Conservation (phyloP, 1,139 yeast species). For the Candida sp. region DNA sequence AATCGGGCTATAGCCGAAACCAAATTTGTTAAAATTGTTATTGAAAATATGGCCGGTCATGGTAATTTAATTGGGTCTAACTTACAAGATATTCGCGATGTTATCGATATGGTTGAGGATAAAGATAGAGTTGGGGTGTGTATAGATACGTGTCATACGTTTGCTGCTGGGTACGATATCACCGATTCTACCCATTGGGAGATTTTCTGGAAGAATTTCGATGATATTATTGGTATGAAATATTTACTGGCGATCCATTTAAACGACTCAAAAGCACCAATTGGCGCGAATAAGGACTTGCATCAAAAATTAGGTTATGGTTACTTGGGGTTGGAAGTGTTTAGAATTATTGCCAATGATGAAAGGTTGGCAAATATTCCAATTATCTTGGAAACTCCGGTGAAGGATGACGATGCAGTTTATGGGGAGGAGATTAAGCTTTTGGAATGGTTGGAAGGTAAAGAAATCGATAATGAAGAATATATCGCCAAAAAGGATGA, state of each 20-base stretch:
- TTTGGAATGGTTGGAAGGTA: slow-evolving; percentile 67
- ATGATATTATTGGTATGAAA: slow-evolving; percentile 65
- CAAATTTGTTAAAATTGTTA: slow-evolving; percentile 73
- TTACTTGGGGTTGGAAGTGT: slow-evolving; percentile 81
- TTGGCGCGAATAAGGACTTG: slow-evolving; percentile 85
- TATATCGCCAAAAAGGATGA: slow-evolving; percentile 43
- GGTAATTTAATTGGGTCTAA: slow-evolving; percentile 86
- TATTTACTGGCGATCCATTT: slow-evolving; percentile 81
- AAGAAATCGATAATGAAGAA: slow-evolving; percentile 51
- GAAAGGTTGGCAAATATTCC: slow-evolving; percentile 64
- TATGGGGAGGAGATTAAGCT: slow-evolving; percentile 84
- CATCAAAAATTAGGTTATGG: slow-evolving; percentile 92
- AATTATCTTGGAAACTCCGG: slow-evolving; percentile 87
- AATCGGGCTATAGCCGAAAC: slow-evolving; percentile 78
- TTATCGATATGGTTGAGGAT: slow-evolving; percentile 73
- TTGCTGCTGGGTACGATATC: slow-evolving; percentile 95
- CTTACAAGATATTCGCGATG: slow-evolving; percentile 69
- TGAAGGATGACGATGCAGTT: slow-evolving; percentile 50
- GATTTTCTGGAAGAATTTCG: slow-evolving; percentile 74
- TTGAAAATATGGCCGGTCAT: slow-evolving; percentile 98
- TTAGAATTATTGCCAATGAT: slow-evolving; percentile 73
- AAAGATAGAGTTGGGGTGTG: slow-evolving; percentile 90
- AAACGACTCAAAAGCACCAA: slow-evolving; percentile 93
- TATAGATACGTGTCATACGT: slow-evolving; percentile 91
- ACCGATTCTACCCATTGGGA: slow-evolving; percentile 51